Base-by-base conservation (phyloP, 2,329 filamentous ascomycete genomes). In the Periconia sp. region DNA sequence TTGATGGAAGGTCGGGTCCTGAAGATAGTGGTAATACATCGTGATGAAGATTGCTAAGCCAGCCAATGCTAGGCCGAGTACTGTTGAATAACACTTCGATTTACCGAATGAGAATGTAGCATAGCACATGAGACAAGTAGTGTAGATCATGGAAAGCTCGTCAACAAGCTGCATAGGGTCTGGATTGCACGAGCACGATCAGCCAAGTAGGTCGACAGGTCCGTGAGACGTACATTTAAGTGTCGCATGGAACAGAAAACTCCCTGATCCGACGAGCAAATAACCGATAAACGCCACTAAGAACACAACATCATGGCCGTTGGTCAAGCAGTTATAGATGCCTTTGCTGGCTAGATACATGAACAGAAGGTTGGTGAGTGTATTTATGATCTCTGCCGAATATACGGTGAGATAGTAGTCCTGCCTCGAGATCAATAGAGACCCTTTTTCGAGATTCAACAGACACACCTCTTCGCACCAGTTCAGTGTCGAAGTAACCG, bases 1-100 rank as follows among this genome's bases (percentile, higher is more conserved):
- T 65, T 95, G 89, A 70, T 95, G 90, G 68, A 95, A 95, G 1
- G 82, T 76, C 0, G 90, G 89, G 52, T 95, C 85, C 63, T 92
- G 89, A 12, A 91, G 83, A 50, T 88, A 83, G 35, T 91, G 87
- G 70, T 95, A 95, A 68, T 87, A 82, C 28, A 87, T 76, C 11
- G 89, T 94, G 66, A 95, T 92, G 59, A 85, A 87, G 19, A 78
- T 44, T 4, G 76, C 71, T 15, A 81, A 63, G 3, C 59, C 70
- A 5, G 83, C 62, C 8, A 89, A 76, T 11, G 74, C 75, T 4
- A 84, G 28, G 6, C 77, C 88, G 7, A 91, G 74, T 10, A 78
- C 44, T 1, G 76, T 56, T 1, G 81, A 78, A 46, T 82, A 76
- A 3, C 52, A 57, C 9, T 63, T 66, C 1, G 84, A 77, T 46